Conservation (phyloP, 2,329 filamentous ascomycete species). For the Lachnellula hyalina region DNA sequence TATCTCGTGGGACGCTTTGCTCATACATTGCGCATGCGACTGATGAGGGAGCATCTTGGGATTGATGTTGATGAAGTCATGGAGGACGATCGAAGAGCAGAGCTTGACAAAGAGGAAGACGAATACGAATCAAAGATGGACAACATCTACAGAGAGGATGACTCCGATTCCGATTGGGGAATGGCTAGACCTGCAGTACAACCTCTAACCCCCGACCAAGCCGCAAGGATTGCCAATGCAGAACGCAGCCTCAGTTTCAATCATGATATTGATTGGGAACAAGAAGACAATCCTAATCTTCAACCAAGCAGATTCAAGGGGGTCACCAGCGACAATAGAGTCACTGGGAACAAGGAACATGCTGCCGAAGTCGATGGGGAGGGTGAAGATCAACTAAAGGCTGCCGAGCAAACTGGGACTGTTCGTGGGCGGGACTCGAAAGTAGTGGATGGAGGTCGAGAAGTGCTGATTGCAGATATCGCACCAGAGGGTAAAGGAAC, state of each 20-base stretch:
- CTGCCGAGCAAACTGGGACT: constrained; percentile 53
- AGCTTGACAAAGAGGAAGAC: constrained; percentile 50
- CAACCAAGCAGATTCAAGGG: constrained; percentile 40
- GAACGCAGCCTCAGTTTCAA: constrained; percentile 65
- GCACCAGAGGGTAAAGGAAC: constrained; percentile 60
- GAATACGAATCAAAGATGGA: constrained; percentile 56
- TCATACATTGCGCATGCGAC: constrained; percentile 82
- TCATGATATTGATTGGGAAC: constrained; percentile 54
- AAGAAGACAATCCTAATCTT: constrained; percentile 31
- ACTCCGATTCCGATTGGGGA: constrained; percentile 13
- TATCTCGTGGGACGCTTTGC: constrained; percentile 91
- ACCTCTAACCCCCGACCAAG: constrained; percentile 44
- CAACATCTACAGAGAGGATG: constrained; percentile 52
- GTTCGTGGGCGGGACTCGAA: constrained; percentile 66
- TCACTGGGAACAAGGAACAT: constrained; percentile 58
- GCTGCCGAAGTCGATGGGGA: constrained; percentile 73
- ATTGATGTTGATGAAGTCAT: constrained; percentile 88
- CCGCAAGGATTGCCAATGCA: constrained; percentile 42
- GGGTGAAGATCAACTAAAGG: constrained; percentile 70
- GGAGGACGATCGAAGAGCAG: constrained; percentile 68
- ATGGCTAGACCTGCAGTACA: constrained; percentile 1
- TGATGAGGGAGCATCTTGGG: constrained; percentile 97
- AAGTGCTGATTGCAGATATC: constrained; percentile 63
- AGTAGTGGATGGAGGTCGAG: constrained; percentile 59
- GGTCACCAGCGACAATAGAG: constrained; percentile 44